phyloP scores from a whole-genome alignment of 2,329 filamentous ascomycete species.

The Penicillium nordicum region DNA sequence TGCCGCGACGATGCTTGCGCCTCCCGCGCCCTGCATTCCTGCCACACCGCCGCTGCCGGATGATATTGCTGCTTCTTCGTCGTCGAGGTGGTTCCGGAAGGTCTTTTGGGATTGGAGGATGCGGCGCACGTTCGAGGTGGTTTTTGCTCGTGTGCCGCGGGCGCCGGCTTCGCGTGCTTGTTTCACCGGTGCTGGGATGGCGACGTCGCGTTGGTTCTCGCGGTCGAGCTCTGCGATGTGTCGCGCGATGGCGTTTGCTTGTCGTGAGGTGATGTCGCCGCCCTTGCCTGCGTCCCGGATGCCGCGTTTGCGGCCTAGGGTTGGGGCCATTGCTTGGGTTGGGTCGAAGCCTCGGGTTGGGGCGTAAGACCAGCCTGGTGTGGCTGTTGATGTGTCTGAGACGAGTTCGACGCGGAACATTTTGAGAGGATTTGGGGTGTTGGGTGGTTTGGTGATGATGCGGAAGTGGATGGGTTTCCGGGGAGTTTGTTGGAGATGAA shows the following conservation, averaged over 20 bases:
- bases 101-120: slow-evolving; percentile 50
- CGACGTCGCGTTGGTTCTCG: slow-evolving; percentile 70
- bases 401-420: slow-evolving; percentile 80
- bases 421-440: background rate
- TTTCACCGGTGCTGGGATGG: slow-evolving; percentile 65
- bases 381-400: slow-evolving; percentile 64
- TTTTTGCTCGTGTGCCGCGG: slow-evolving; percentile 39
- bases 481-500: slow-evolving; percentile 5
- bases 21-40: background rate
- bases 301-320: slow-evolving; percentile 65
- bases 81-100: slow-evolving; percentile 51
- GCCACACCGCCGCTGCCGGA: slow-evolving; percentile 9
- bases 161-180: slow-evolving; percentile 41
- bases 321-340: slow-evolving; percentile 53
- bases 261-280: slow-evolving; percentile 72
- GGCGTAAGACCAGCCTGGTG: slow-evolving; percentile 91
- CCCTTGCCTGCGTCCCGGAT: slow-evolving; percentile 55
- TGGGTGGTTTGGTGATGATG: slow-evolving; percentile 1
- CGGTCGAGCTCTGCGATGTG: slow-evolving; percentile 79
- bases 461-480: background rate
- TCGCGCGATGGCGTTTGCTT: slow-evolving; percentile 75
- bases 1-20: slow-evolving; percentile 1
- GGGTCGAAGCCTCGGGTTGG: slow-evolving; percentile 66
- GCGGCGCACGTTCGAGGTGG: slow-evolving; percentile 46
- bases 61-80: slow-evolving; percentile 45